Conservation (phyloP, 306 rosid genomes). For the barrel medic (Medicago truncatula) region DNA sequence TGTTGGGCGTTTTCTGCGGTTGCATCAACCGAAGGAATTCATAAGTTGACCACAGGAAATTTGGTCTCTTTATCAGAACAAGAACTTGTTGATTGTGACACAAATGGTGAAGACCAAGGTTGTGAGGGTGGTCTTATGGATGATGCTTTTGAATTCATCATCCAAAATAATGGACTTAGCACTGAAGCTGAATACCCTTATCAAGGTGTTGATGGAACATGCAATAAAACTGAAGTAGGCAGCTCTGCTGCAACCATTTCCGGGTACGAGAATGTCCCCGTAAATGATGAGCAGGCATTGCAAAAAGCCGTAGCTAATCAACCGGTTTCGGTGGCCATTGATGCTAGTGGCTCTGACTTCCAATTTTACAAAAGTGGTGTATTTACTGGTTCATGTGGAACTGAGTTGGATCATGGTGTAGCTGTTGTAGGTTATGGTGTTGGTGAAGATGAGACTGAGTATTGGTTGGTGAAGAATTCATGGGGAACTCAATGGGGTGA, state of each 20-base stretch:
- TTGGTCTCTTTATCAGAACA: background rate
- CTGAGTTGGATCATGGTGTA: slow-evolving; percentile 1
- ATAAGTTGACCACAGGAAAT: background rate
- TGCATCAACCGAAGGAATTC: slow-evolving; percentile 3
- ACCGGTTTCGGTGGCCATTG: slow-evolving; percentile 6
- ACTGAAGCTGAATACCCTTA: background rate
- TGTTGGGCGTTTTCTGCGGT: slow-evolving; percentile 8
- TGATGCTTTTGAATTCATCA: background rate
- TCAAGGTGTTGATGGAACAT: slow-evolving; percentile 14
- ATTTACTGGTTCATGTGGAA: slow-evolving; percentile 1
- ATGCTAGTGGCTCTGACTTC: slow-evolving; percentile 13
- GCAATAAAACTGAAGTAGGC: background rate
- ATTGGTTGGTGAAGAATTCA: slow-evolving; percentile 14
- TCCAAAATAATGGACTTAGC: background rate
- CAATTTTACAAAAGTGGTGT: slow-evolving; percentile 12
- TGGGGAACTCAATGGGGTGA: slow-evolving; percentile 16
- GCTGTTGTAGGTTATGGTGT: slow-evolving; percentile 4
- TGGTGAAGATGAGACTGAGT: background rate
- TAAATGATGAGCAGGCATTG: background rate
- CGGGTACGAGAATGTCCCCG: background rate
- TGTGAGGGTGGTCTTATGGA: slow-evolving; percentile 17
- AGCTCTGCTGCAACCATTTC: background rate
- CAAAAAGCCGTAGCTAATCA: slow-evolving; percentile 10
- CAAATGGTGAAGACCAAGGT: slow-evolving; percentile 12
- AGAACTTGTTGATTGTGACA: slow-evolving; percentile 19